Evolutionary conservation across 441 rosid genomes (phyloP).

Genomic region (Jatropha podagrica): DNA sequence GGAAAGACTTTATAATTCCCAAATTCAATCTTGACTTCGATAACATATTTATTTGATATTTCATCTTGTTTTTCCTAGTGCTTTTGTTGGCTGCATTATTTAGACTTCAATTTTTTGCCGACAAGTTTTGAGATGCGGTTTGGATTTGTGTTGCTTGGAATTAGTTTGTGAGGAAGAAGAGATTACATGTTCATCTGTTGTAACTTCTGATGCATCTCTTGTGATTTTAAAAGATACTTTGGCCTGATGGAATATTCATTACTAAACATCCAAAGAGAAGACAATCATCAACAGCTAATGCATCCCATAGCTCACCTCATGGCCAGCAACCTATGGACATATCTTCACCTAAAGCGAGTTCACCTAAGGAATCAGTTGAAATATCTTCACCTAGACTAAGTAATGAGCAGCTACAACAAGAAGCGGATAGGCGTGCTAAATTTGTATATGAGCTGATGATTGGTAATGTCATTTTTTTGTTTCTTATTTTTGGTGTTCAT

Average conservation of each 20-base stretch:
- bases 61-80: neutral
- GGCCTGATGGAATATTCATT: slow-evolving; percentile 99
- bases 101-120: neutral
- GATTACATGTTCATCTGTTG: neutral
- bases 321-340: slow-evolving; percentile 20
- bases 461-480: slow-evolving; percentile 44
- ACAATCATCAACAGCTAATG: slow-evolving; percentile 35
- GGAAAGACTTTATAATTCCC: neutral
- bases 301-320: slow-evolving; percentile 25
- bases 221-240: slow-evolving; percentile 61
- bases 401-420: slow-evolving; percentile 64
- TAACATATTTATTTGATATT: neutral
- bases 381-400: slow-evolving; percentile 28
- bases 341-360: slow-evolving; percentile 24
- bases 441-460: slow-evolving; percentile 90
- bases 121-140: neutral
- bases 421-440: slow-evolving; percentile 85
- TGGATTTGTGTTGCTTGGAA: neutral
- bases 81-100: slow-evolving; percentile 1
- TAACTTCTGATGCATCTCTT: slow-evolving; percentile 21
- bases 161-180: neutral
- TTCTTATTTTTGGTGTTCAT: neutral
- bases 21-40: neutral
- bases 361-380: slow-evolving; percentile 22
- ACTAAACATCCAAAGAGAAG: slow-evolving; percentile 89